Percentiles rank a stretch among this genome's conserved stretches.
phyloP scores from a whole-genome alignment of 495 filamentous ascomycete genomes.

The Neurospora discreta region DNA sequence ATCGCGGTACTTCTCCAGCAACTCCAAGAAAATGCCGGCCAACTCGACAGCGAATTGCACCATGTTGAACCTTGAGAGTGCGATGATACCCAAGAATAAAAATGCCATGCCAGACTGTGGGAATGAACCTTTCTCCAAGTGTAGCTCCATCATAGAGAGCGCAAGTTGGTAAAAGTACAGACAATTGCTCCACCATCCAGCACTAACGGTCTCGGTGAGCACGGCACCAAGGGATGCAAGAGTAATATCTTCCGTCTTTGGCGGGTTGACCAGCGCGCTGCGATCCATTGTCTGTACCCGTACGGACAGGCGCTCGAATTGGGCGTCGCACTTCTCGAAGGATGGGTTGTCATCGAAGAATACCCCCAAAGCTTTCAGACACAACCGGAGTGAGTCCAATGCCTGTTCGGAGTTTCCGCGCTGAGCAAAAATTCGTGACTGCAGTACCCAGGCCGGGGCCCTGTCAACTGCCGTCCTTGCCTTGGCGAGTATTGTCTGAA shows the following conservation, averaged over 20 bases:
- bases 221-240: slow-evolving; percentile 60
- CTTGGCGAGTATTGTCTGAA: slow-evolving; percentile 52
- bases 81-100: slow-evolving; percentile 62
- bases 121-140: slow-evolving; percentile 53
- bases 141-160: slow-evolving; percentile 58
- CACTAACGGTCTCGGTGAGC: slow-evolving; percentile 62
- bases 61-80: slow-evolving; percentile 62
- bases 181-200: slow-evolving; percentile 74
- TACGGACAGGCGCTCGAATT: slow-evolving; percentile 50
- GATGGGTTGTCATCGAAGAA: slow-evolving; percentile 52
- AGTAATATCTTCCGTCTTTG: slow-evolving; percentile 39
- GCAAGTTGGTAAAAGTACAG: slow-evolving; percentile 67
- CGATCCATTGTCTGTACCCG: slow-evolving; percentile 50
- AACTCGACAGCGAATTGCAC: slow-evolving; percentile 55
- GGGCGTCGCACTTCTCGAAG: slow-evolving; percentile 62
- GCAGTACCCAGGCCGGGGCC: slow-evolving; percentile 65
- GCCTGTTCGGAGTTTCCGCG: slow-evolving; percentile 56
- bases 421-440: slow-evolving; percentile 65
- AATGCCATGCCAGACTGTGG: slow-evolving; percentile 68
- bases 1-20: slow-evolving; percentile 58
- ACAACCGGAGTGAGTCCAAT: slow-evolving; percentile 55
- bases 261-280: slow-evolving; percentile 40
- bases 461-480: slow-evolving; percentile 62
- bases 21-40: slow-evolving; percentile 49
- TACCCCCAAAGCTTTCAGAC: slow-evolving; percentile 55